Evolutionary conservation across 768 basidiomycete genomes (phyloP), one percentile per base, ranked within the genome.

Genomic region (Pleurotus platypus): DNA sequence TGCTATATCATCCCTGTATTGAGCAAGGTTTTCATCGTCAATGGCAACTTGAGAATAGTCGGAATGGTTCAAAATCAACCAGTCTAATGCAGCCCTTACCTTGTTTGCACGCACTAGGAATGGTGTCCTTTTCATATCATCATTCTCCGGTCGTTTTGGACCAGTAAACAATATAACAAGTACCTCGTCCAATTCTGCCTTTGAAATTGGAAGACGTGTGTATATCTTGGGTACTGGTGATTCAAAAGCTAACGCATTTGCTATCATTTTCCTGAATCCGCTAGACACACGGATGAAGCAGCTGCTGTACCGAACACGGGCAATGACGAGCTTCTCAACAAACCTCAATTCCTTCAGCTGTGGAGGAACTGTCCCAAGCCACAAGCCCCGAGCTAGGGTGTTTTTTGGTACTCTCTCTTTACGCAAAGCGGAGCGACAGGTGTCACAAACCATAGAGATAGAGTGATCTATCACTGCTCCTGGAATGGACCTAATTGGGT

Each of bases 111-210:
- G 40, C 0, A 76, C 73, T 4, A 71, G 57, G 9, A 69, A 58
- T 1, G 70, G 61, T 9, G 69, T 61, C 1, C 66, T 56, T 30
- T 60, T 56, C 22, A 66, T 60, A 5, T 74, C 69, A 4, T 64
- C 58, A 1, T 59, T 43, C 7, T 63, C 66, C 1, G 72, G 72
- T 20, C 56, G 47, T 13, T 15, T 51, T 2, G 65, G 58, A 0
- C 74, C 73, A 1, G 64, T 69, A 55, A 70, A 74, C 7, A 76
- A 38, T 53, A 74, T 58, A 7, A 70, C 70, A 1, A 75, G 54
- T 0, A 69, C 63, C 18, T 73, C 69, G 55, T 68, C 64, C 1
- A 74, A 38, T 3, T 74, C 69, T 8, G 62, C 61, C 2, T 51
- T 35, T 9, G 60, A 67, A 16, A 63, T 65, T 5, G 63, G 63